phyloP scores from a whole-genome alignment of 768 basidiomycete species.

The Pleurotus cornucopiae region DNA sequence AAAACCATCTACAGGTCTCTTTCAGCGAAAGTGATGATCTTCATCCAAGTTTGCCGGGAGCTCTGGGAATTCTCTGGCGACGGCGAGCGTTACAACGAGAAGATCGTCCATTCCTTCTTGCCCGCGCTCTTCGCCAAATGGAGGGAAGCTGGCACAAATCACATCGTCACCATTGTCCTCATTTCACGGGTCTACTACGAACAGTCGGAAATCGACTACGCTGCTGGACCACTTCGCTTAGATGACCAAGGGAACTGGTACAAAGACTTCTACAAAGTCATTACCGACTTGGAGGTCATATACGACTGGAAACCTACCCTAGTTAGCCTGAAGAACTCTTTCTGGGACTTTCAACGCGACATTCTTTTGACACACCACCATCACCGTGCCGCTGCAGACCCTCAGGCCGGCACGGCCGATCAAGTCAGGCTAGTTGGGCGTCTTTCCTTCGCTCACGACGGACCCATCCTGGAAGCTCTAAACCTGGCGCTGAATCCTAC shows the following conservation, averaged over 20 bases:
- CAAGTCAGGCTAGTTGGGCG: slow-evolving; percentile 72
- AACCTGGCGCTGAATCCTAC: slow-evolving; percentile 90
- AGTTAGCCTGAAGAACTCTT: slow-evolving; percentile 81
- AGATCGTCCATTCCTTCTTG: slow-evolving; percentile 96
- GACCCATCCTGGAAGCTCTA: slow-evolving; percentile 91
- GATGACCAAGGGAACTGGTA: slow-evolving; percentile 80
- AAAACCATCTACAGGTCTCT: slow-evolving; percentile 87
- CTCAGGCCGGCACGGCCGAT: slow-evolving; percentile 39
- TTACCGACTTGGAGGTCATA: slow-evolving; percentile 87
- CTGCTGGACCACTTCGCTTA: slow-evolving; percentile 73
- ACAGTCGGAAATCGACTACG: slow-evolving; percentile 70
- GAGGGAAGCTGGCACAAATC: slow-evolving; percentile 82
- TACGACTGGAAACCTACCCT: slow-evolving; percentile 86
- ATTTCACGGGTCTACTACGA: slow-evolving; percentile 93
- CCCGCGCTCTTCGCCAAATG: slow-evolving; percentile 85
- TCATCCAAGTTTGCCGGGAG: slow-evolving; percentile 94
- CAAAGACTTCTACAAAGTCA: slow-evolving; percentile 96
- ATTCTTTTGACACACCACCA: slow-evolving; percentile 89
- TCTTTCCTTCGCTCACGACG: slow-evolving; percentile 86
- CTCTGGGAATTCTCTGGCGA: slow-evolving; percentile 97
- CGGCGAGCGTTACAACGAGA: slow-evolving; percentile 93
- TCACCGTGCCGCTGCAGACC: slow-evolving; percentile 60
- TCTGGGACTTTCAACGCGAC: slow-evolving; percentile 88
- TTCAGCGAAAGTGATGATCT: slow-evolving; percentile 88
- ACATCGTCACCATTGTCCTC: slow-evolving; percentile 91